A percentile compares a stretch with the other conserved stretches of the same genome.
phyloP scores from a whole-genome alignment of 805 yeast genomes.

The Saccharomyces kudriavzevii region DNA sequence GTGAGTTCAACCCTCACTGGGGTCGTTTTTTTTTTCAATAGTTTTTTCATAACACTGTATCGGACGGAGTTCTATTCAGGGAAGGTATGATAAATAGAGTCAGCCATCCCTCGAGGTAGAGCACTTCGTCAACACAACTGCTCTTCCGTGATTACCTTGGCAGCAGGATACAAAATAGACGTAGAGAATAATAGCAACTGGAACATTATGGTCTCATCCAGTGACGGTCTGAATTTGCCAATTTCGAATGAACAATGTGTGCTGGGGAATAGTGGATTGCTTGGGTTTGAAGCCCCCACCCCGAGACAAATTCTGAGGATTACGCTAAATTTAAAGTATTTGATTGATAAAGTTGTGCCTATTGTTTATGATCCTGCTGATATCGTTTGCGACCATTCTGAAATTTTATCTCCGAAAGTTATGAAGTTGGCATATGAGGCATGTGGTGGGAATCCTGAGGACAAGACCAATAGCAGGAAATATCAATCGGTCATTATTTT shows the following conservation, averaged over 20 bases:
- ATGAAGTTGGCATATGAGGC: conserved; percentile 57
- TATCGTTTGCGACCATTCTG: conserved; percentile 49
- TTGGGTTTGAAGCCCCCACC: conserved; percentile 35
- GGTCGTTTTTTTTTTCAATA: conserved; percentile 34
- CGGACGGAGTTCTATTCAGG: neutral
- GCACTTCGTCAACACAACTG: neutral
- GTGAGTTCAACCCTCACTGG: conserved; percentile 54
- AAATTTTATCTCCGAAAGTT: conserved; percentile 50
- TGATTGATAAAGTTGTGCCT: conserved; percentile 68
- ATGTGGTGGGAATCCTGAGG: conserved; percentile 66
- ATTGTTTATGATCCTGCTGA: conserved; percentile 45
- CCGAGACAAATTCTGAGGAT: conserved; percentile 63
- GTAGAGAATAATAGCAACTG: neutral
- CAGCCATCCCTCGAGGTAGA: neutral
- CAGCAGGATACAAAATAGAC: neutral
- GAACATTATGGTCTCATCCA: neutral
- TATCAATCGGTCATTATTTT: conserved; percentile 65
- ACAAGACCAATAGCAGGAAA: conserved; percentile 47
- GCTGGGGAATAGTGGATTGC: neutral
- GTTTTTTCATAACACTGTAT: neutral
- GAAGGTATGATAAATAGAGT: neutral
- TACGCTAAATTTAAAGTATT: conserved; percentile 61
- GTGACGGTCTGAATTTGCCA: neutral
- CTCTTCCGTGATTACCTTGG: neutral
- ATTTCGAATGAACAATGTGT: neutral